These are phyloP conservation scores for Colletotrichum sojae DNA, from an alignment of 2,329 filamentous ascomycete species.

Conservation along the genomic window DNA sequence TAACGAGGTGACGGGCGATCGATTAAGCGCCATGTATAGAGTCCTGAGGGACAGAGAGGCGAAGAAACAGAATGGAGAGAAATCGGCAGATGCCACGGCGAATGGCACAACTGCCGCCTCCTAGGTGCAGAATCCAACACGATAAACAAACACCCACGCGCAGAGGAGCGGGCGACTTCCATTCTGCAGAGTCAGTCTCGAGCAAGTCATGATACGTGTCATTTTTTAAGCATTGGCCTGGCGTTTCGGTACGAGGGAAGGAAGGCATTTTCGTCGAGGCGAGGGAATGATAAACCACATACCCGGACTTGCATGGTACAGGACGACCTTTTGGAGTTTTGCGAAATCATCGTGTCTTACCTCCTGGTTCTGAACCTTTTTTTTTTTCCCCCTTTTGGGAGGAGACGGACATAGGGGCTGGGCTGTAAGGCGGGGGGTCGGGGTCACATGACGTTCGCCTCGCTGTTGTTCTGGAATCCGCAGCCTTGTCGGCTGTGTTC, in stretches of 20 bases:
- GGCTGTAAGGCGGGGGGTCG: neutral
- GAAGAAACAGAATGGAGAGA: conserved; percentile 39
- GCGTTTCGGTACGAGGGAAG: conserved; percentile 40
- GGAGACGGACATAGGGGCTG: conserved; percentile 1
- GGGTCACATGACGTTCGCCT: conserved; percentile 37
- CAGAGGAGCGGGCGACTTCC: conserved; percentile 16
- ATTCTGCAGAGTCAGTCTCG: conserved; percentile 30
- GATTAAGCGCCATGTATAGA: conserved; percentile 61
- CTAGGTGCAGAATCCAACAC: conserved; percentile 28
- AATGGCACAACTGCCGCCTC: conserved; percentile 41
- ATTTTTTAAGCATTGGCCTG: conserved; percentile 41
- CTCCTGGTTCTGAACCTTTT: conserved; percentile 18
- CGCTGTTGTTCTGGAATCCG: neutral
- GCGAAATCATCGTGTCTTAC: conserved; percentile 38
- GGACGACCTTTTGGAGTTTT: conserved; percentile 42
- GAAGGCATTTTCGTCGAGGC: conserved; percentile 38
- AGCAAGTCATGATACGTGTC: conserved; percentile 33
- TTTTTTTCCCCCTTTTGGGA: neutral
- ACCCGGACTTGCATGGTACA: conserved; percentile 42
- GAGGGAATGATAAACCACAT: conserved; percentile 43
- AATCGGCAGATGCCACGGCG: conserved; percentile 26
- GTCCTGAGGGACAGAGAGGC: conserved; percentile 54
- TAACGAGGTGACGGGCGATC: conserved; percentile 59
- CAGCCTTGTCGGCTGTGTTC: conserved; percentile 30
- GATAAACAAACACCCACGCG: conserved; percentile 19